Percentiles rank a stretch among this genome's conserved stretches.
Evolutionary conservation across 345 rosid genomes (phyloP).

Genomic region (Ceriops zippeliana): DNA sequence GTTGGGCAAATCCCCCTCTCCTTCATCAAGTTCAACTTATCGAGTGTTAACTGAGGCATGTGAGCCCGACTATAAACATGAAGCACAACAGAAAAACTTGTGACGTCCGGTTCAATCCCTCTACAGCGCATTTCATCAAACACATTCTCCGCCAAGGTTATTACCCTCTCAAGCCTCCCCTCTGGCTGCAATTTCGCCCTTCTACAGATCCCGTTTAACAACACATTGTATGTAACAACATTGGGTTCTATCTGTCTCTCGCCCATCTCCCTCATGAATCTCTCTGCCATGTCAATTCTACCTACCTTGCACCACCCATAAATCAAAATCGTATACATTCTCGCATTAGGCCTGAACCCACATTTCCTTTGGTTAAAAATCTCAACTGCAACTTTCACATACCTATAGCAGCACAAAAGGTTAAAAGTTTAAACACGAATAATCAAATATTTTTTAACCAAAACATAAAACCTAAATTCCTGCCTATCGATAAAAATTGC

Average conservation of each 20-base stretch:
- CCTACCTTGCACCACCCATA: slow-evolving; percentile 76
- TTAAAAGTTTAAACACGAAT: too few relatives aligned
- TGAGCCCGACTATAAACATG: slow-evolving; percentile 83
- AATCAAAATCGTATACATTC: slow-evolving; percentile 62
- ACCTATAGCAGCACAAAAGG: slow-evolving; percentile 36
- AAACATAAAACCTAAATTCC: too few relatives aligned
- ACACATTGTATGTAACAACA: slow-evolving; percentile 64
- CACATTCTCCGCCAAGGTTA: slow-evolving; percentile 62
- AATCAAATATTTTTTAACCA: too few relatives aligned
- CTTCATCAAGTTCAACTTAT: slow-evolving; percentile 68
- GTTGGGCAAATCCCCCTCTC: slow-evolving; percentile 60
- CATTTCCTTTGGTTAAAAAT: slow-evolving; percentile 49
- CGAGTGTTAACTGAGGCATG: slow-evolving; percentile 64
- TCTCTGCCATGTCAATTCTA: slow-evolving; percentile 70
- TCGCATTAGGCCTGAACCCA: slow-evolving; percentile 39
- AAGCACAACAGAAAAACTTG: slow-evolving; percentile 69
- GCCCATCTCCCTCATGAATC: slow-evolving; percentile 62
- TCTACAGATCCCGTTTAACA: slow-evolving; percentile 78
- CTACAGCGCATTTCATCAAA: slow-evolving; percentile 74
- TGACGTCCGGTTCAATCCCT: slow-evolving; percentile 78
- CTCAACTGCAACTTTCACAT: slow-evolving; percentile 60
- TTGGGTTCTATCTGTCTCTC: slow-evolving; percentile 55
- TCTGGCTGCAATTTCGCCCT: slow-evolving; percentile 72
- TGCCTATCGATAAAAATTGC: too few relatives aligned
- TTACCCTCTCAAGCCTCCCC: slow-evolving; percentile 56